Percentiles rank a stretch among this genome's conserved stretches.
Evolutionary conservation across 805 yeast genomes (phyloP).

Genomic region (Saccharomyces paradoxus): DNA sequence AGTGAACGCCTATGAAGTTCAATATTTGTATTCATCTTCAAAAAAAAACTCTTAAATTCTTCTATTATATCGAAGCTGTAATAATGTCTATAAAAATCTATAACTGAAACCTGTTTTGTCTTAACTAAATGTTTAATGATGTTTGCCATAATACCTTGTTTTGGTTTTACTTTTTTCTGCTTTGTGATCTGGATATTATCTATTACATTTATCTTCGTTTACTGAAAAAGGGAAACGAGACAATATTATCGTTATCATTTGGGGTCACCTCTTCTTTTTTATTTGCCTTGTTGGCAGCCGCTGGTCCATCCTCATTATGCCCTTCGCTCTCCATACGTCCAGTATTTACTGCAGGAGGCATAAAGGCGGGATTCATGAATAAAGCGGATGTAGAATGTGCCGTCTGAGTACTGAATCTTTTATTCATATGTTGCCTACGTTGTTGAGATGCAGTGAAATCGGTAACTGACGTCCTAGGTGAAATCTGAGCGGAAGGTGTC

Average conservation of each 20-base stretch:
- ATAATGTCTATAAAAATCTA: background rate
- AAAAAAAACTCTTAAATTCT: too few relatives aligned
- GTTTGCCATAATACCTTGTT: background rate
- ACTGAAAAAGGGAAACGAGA: conserved; percentile 16
- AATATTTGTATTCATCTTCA: too few relatives aligned
- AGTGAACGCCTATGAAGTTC: too few relatives aligned
- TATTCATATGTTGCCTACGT: background rate
- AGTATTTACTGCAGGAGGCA: conserved; percentile 6
- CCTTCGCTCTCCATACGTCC: background rate
- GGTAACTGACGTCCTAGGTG: conserved; percentile 16
- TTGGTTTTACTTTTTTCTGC: background rate
- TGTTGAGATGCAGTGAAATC: conserved; percentile 2
- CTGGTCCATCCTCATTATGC: background rate
- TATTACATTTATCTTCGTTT: conserved; percentile 1
- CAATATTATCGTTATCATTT: background rate
- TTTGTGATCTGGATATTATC: background rate
- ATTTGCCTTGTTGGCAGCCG: conserved; percentile 4
- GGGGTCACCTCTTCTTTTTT: conserved; percentile 8
- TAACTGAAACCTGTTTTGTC: background rate
- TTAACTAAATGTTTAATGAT: background rate
- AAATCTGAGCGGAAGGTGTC: conserved; percentile 3
- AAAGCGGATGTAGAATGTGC: conserved; percentile 4
- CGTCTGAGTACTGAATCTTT: background rate
- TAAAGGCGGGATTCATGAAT: conserved; percentile 14
- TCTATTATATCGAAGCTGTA: background rate